Base-by-base conservation (phyloP, 371 early-diverging fungal species). In the Syncephalastrum racemosum region DNA sequence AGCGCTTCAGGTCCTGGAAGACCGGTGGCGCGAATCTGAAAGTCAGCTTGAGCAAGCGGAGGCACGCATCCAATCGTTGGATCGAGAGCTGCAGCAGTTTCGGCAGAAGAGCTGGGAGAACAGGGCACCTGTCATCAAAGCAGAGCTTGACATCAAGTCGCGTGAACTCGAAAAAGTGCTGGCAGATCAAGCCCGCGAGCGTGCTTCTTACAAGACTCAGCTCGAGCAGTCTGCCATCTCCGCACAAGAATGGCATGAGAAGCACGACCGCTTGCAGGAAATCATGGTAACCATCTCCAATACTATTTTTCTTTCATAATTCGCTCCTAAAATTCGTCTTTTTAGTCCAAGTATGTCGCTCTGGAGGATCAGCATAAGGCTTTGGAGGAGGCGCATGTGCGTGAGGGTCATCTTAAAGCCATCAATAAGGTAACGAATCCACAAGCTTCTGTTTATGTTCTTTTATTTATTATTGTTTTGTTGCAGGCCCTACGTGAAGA, bases 401-500 rank as follows among this genome's bases (percentile, higher is more conserved):
- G 83, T 1, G 88, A 87, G 61, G 65, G 68, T 49, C 79, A 88
- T 36, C 63, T 84, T 45, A 84, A 77, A 62, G 71, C 78, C 0
- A 64, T 82, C 24, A 86, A 84, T 60, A 83, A 75, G 65, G 80
- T 79, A 66, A 47, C 27, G 49, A 16, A 45, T 27, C 14, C 20
- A 19, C 22, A 46, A 46, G 25, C 52, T 24, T 15, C 12, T 22
- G n/a, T 8, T 27, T 16, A 14, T 22, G 1, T 22, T 14, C 8
- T 44, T 23, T 43, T 15, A 10, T 46, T 27, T 12, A 46, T 46
- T 15, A 23, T 10, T 27, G 8, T 19, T 31, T 20, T 8, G 18
- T 31, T 24, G 6, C 59, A 84, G 64, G 78, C 80, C 12, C 47
- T 88, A 55, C 85, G 85, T 51, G 87, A 90, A 20, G 82, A 83